Evolutionary conservation across 2,329 filamentous ascomycete genomes (phyloP).

Genomic region (Exophiala calicioides): DNA sequence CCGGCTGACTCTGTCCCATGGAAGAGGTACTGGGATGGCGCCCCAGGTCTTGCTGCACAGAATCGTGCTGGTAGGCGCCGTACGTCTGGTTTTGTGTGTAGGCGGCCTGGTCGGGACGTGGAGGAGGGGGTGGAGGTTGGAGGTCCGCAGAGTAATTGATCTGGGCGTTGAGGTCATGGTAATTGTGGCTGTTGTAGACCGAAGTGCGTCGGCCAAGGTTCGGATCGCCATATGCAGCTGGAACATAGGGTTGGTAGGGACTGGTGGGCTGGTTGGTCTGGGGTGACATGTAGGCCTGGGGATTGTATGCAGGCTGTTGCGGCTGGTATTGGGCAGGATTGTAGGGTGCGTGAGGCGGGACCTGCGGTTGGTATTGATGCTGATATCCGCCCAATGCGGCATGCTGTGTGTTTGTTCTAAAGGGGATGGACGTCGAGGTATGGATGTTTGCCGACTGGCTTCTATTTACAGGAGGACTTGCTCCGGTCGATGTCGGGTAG

Average conservation of each 20-base stretch:
- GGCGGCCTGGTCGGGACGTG: slow-evolving; percentile 21
- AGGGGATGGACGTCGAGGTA: slow-evolving; percentile 40
- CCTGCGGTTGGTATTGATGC: slow-evolving; percentile 52
- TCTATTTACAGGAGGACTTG: slow-evolving; percentile 38
- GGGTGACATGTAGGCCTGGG: slow-evolving; percentile 57
- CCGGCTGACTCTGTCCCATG: slow-evolving; percentile 11
- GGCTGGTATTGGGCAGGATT: slow-evolving; percentile 60
- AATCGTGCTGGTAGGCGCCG: slow-evolving; percentile 22
- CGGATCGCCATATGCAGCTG: slow-evolving; percentile 49
- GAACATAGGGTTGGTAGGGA: slow-evolving; percentile 51
- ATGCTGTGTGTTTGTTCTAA: slow-evolving; percentile 45
- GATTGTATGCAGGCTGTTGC: slow-evolving; percentile 64
- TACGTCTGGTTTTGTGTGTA: slow-evolving; percentile 20
- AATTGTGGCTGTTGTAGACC: slow-evolving; percentile 27
- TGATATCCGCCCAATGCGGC: slow-evolving; percentile 50
- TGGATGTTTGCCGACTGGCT: slow-evolving; percentile 31
- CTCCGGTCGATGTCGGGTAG: slow-evolving; percentile 10
- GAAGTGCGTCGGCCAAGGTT: slow-evolving; percentile 24
- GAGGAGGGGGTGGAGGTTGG: slow-evolving; percentile 34
- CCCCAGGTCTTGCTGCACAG: slow-evolving; percentile 15
- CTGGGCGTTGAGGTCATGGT: slow-evolving; percentile 35
- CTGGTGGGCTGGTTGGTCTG: slow-evolving; percentile 23
- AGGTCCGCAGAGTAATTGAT: slow-evolving; percentile 32
- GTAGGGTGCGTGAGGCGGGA: slow-evolving; percentile 51
- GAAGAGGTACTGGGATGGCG: slow-evolving; percentile 17